Evolutionary conservation across 108 stramenopile genomes (phyloP), one percentile per base, ranked within the genome.

Genomic region (Pseudonitzschia delicatissima): DNA sequence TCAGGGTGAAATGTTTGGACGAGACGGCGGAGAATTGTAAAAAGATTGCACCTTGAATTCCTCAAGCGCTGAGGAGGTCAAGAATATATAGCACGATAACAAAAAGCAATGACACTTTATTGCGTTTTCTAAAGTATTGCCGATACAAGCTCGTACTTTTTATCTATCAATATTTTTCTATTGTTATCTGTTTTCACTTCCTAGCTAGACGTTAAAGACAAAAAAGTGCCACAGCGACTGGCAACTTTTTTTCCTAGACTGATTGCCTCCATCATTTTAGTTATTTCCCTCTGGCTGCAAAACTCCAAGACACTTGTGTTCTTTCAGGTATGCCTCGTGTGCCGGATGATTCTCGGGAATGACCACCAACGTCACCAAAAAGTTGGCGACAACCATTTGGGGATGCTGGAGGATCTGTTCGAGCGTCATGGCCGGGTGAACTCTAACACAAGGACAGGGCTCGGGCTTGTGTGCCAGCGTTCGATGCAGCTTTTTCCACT

Each of bases 281-380:
- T n/a, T n/a, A n/a, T n/a, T n/a, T n/a, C n/a, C n/a, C n/a, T n/a
- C 20, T 6, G 86, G 88, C 64, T 88, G 83, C 27, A 93, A 42
- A 17, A 95, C 65, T 35, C 78, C 89, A 23, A 95, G 69, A 64
- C 90, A 91, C 45, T 77, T 69, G 66, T 89, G 88, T 45, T 92
- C 86, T 67, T 87, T 92, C 53, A 95, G 55, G 64, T 83, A 95
- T 0, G 79, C 82, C 13, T 78, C 74, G 68, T 95, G 94, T 17
- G 82, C 85, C n/a, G 90, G 88, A 69, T 95, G 94, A 33, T 83
- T 73, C 47, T 84, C 77, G 33, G 94, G 94, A 71, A 95, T 90
- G 32, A 95, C 39, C 9, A 84, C 64, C 9, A 95, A 76, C 3
- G 88, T 95, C 18, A 87, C 82, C 29, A 95, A 58, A 66, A 95